phyloP scores from a whole-genome alignment of 192 early-diverging fungal species.

The Backusella sp. region DNA sequence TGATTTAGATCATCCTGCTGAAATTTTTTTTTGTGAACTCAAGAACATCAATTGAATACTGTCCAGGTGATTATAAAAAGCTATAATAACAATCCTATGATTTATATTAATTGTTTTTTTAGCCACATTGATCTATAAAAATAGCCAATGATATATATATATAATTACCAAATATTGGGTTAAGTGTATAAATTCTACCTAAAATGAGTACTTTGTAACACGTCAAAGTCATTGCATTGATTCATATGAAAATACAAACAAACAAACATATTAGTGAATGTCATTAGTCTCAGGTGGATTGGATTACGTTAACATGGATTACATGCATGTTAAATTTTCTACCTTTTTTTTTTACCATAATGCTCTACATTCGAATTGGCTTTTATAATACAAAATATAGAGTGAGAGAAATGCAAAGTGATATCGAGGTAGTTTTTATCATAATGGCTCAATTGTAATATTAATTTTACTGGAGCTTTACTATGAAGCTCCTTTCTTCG shows the following conservation, averaged over 20 bases:
- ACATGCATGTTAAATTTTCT: not conserved
- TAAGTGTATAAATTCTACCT: not conserved
- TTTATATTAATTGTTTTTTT: not conserved
- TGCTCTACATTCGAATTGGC: not conserved
- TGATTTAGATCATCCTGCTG: not conserved
- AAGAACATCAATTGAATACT: not conserved
- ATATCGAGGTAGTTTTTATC: not conserved
- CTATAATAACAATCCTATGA: not conserved
- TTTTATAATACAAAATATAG: not conserved
- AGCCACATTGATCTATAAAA: not conserved
- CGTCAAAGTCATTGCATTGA: not conserved
- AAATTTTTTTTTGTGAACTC: no score
- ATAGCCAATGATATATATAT: not conserved
- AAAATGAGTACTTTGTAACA: not conserved
- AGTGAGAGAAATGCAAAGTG: not conserved
- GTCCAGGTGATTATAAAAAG: not conserved
- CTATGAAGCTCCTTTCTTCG: not conserved
- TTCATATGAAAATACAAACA: not conserved
- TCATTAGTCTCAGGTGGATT: not conserved
- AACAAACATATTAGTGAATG: not conserved
- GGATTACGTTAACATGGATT: not conserved
- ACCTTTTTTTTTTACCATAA: not conserved
- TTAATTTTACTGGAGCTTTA: not conserved
- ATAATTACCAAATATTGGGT: not conserved
- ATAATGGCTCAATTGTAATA: not conserved